Evolutionary conservation across 441 rosid genomes (phyloP).

Genomic region (Croton setiger): DNA sequence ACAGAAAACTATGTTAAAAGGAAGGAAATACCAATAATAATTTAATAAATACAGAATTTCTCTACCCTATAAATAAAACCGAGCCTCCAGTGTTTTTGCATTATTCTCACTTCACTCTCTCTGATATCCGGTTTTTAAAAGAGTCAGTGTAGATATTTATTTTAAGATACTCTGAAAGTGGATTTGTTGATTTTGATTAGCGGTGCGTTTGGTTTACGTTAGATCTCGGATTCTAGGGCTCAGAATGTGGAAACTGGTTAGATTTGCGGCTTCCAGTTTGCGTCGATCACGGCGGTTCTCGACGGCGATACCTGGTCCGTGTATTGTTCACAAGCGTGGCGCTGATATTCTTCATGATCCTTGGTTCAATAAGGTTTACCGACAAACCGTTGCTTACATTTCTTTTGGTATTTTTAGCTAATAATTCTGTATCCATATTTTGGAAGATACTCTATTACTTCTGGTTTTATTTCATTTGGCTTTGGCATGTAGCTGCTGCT

Average conservation of each 20-base stretch:
- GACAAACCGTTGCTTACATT: not conserved
- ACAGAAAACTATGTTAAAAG: not conserved
- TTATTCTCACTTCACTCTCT: not conserved
- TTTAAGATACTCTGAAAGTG: slow-evolving; percentile 10
- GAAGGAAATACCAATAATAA: not conserved
- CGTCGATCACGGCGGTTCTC: slow-evolving; percentile 64
- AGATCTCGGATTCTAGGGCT: slow-evolving; percentile 34
- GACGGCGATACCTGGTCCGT: slow-evolving; percentile 81
- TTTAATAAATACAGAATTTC: too few species aligned
- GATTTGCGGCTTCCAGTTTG: slow-evolving; percentile 40
- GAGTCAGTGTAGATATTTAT: not conserved
- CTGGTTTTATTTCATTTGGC: too few species aligned
- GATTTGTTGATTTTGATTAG: not conserved
- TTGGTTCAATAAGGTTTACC: slow-evolving; percentile 88
- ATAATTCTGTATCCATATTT: slow-evolving; percentile 2
- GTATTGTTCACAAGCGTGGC: slow-evolving; percentile 93
- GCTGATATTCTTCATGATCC: slow-evolving; percentile 99
- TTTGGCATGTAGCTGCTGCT: too few species aligned
- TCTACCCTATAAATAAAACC: slow-evolving; percentile 15
- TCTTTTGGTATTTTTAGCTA: not conserved
- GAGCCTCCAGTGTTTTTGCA: slow-evolving; percentile 4
- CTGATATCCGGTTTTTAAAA: not conserved
- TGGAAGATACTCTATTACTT: not conserved
- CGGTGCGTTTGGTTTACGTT: not conserved
- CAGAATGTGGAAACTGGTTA: slow-evolving; percentile 67